Conservation (phyloP, 768 basidiomycete species). For the Kwoniella heveanensis region DNA sequence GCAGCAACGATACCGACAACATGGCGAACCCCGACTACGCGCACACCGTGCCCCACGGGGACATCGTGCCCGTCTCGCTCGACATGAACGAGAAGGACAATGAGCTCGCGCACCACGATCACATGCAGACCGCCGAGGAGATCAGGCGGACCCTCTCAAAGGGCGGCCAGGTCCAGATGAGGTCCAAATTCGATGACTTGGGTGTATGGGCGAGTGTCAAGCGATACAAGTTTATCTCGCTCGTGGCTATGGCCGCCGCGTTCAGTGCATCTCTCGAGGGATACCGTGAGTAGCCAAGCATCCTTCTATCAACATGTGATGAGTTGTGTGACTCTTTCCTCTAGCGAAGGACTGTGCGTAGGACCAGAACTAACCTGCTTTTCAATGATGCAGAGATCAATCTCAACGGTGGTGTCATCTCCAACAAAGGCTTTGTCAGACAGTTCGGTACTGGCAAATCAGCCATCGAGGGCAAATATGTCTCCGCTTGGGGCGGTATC, state of each 20-base stretch:
- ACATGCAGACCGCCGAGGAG: conserved; percentile 19
- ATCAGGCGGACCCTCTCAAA: conserved; percentile 13
- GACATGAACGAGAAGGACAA: conserved; percentile 23
- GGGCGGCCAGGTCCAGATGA: conserved; percentile 28
- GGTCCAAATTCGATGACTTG: conserved; percentile 30
- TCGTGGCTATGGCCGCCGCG: conserved; percentile 32
- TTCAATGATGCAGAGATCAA: conserved; percentile 33
- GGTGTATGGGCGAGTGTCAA: conserved; percentile 24
- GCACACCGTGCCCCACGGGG: neutral
- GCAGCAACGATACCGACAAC: neutral
- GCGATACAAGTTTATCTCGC: conserved; percentile 24
- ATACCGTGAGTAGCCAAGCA: conserved; percentile 39
- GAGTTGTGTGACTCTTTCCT: no score
- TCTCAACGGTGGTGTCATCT: conserved; percentile 29
- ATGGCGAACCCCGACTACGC: conserved; percentile 1
- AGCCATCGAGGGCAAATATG: conserved; percentile 17
- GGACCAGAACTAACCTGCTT: no score
- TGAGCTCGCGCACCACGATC: conserved; percentile 16
- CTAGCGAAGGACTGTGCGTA: no score
- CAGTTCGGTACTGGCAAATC: conserved; percentile 15
- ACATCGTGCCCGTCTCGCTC: conserved; percentile 18
- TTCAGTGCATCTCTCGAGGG: conserved; percentile 38
- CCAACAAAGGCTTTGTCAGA: conserved; percentile 35
- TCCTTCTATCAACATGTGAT: no score
- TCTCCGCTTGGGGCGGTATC: conserved; percentile 35